Conservation (phyloP, 1,284 basidiomycete genomes). For the Ganoderma lingzhi region DNA sequence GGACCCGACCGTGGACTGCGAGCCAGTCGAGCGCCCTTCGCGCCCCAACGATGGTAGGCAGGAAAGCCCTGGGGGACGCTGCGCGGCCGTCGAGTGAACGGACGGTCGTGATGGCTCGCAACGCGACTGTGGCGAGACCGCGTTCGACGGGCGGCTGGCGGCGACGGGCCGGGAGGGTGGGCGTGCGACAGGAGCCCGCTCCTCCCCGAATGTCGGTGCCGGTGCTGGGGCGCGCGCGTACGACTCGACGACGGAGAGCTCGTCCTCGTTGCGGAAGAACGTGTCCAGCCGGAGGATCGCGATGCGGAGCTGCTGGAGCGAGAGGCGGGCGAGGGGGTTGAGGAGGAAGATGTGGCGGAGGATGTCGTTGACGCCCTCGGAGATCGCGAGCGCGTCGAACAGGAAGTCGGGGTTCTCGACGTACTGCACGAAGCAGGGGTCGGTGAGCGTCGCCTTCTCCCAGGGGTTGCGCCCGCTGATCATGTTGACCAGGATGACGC, state of each 20-base stretch:
- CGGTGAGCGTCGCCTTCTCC: constrained; percentile 75
- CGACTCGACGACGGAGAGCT: constrained; percentile 19
- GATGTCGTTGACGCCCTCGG: constrained; percentile 40
- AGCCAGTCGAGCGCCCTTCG: constrained; percentile 8
- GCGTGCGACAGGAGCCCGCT: background rate
- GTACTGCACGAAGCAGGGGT: constrained; percentile 68
- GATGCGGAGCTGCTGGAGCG: constrained; percentile 65
- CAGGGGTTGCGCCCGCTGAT: constrained; percentile 91
- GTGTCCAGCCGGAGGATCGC: constrained; percentile 36
- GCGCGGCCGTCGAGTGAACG: background rate
- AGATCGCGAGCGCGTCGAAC: constrained; percentile 77
- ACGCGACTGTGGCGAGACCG: background rate
- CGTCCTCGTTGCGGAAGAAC: constrained; percentile 39
- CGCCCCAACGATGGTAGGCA: constrained; percentile 9
- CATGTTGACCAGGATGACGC: constrained; percentile 65
- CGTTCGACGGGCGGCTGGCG: background rate
- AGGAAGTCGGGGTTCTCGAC: constrained; percentile 67
- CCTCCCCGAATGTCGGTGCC: constrained; percentile 1
- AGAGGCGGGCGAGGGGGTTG: constrained; percentile 58
- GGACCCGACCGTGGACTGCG: constrained; percentile 3
- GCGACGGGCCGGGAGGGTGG: background rate
- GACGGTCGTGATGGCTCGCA: background rate
- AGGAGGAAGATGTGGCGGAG: constrained; percentile 17
- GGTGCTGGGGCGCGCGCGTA: constrained; percentile 7
- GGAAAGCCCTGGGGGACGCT: constrained; percentile 4